These are phyloP conservation scores for Cercophora scortea DNA, from an alignment of 495 filamentous ascomycete species.

Conservation along the genomic window DNA sequence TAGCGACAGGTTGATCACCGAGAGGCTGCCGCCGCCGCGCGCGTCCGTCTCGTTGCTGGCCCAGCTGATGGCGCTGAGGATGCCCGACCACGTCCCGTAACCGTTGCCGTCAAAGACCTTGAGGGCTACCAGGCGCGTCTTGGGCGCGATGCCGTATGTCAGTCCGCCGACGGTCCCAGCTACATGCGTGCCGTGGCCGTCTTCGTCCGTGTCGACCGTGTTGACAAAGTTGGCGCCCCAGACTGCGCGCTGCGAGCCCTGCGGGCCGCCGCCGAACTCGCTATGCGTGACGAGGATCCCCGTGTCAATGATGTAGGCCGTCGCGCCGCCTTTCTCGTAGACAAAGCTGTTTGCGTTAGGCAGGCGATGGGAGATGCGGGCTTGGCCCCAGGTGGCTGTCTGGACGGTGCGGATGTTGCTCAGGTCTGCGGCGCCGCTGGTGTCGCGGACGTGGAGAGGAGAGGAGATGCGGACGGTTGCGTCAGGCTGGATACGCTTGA, in stretches of 20 bases:
- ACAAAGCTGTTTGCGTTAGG: slow-evolving; percentile 36
- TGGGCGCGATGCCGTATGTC: slow-evolving; percentile 57
- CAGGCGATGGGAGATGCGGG: slow-evolving; percentile 43
- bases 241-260: slow-evolving; percentile 14
- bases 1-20: slow-evolving; percentile 45
- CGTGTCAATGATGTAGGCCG: slow-evolving; percentile 50
- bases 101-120: slow-evolving; percentile 46
- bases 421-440: background rate
- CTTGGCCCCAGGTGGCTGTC: slow-evolving; percentile 47
- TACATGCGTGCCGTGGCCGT: slow-evolving; percentile 57
- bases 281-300: slow-evolving; percentile 44
- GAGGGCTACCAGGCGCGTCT: slow-evolving; percentile 49
- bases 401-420: background rate
- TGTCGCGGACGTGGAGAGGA: background rate
- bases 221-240: slow-evolving; percentile 1
- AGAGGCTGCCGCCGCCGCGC: slow-evolving; percentile 21
- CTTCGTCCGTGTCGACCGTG: slow-evolving; percentile 16
- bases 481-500: slow-evolving; percentile 6
- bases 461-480: background rate
- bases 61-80: slow-evolving; percentile 48
- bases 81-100: slow-evolving; percentile 18
- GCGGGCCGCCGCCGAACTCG: slow-evolving; percentile 32
- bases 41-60: slow-evolving; percentile 36
- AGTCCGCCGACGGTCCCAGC: slow-evolving; percentile 50
- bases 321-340: slow-evolving; percentile 46